Base-by-base conservation (phyloP, 1,284 basidiomycete species). In the Mycosarcoma maydis region DNA sequence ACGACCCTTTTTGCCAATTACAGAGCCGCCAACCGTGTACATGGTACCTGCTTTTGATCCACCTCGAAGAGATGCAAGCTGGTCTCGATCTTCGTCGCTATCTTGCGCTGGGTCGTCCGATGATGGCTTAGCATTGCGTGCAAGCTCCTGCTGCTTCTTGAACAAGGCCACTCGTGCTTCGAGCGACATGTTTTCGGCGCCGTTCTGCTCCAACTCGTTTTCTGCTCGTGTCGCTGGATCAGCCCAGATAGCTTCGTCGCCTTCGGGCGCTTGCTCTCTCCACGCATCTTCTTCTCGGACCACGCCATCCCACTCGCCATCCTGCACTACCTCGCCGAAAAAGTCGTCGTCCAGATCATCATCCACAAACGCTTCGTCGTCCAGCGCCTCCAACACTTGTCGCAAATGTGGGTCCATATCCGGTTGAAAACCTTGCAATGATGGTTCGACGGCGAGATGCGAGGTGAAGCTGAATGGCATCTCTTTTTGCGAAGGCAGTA, bases 341-440 rank as follows among this genome's bases (percentile, higher is more conserved):
- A 82, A 78, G 34, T 78, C 78, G 43, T 76, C 77, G 36, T 92
- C 92, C 78, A 92, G 90, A 72, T 88, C 86, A 29, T 76, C 71
- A 39, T 80, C 83, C 45, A 80, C 71, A 32, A 81, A 81, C 4
- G 90, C 94, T 61, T 98, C 93, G 80, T 98, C 94, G 53, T 98
- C 95, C 17, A 99, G 85, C 4, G 96, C 96, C 76, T 98, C 94
- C 27, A 99, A 85, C 0, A 89, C 89, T 82, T 99, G 95, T 16
- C 96, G 87, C 30, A 98, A 85, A 83, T 95, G 92, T 5, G 93
- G 93, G 82, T 99, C 92, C 91, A 99, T 92, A 77, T 97, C 92
- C 1, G 94, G 96, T 79, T 92, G 91, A 64, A 98, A 89, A 1
- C 96, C 95, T 29, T 90, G 85, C 41, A 78, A 51, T 7, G 48